Evolutionary conservation across 148 eudicot genomes (phyloP).

Genomic region (Camellia sinensis): DNA sequence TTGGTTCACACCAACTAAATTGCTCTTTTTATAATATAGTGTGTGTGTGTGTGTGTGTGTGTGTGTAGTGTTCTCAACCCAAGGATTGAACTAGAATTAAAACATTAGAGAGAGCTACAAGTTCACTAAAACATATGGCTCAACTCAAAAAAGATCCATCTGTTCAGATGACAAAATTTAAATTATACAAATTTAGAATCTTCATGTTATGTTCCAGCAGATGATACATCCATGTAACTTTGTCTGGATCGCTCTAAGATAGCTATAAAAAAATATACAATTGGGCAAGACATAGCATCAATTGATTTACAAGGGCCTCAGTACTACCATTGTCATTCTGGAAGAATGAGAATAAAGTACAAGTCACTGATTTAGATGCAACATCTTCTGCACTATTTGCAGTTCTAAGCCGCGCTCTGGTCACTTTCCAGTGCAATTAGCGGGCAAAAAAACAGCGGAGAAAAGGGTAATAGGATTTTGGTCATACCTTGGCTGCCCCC

Average conservation of each 20-base stretch:
- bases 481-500: slow-evolving; percentile 34
- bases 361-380: neutral
- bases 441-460: neutral
- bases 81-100: too few relatives aligned
- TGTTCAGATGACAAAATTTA: too few relatives aligned
- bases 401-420: neutral
- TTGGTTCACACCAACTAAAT: too few relatives aligned
- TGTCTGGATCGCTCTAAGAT: neutral
- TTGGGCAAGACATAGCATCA: neutral
- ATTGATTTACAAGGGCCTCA: neutral
- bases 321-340: neutral
- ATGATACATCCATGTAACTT: neutral
- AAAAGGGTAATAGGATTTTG: neutral
- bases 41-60: too few relatives aligned
- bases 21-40: too few relatives aligned
- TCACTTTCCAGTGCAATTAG: neutral
- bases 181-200: too few relatives aligned
- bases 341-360: neutral
- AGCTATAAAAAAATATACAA: slow-evolving; percentile 2
- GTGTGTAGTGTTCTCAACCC: too few relatives aligned
- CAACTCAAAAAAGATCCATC: too few relatives aligned
- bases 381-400: too few relatives aligned
- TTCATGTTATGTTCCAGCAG: neutral
- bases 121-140: too few relatives aligned
- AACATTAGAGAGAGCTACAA: too few relatives aligned